These are phyloP conservation scores for Dictyostelium capitatum DNA, from an alignment of 78 protist genomes.

Conservation along the genomic window DNA sequence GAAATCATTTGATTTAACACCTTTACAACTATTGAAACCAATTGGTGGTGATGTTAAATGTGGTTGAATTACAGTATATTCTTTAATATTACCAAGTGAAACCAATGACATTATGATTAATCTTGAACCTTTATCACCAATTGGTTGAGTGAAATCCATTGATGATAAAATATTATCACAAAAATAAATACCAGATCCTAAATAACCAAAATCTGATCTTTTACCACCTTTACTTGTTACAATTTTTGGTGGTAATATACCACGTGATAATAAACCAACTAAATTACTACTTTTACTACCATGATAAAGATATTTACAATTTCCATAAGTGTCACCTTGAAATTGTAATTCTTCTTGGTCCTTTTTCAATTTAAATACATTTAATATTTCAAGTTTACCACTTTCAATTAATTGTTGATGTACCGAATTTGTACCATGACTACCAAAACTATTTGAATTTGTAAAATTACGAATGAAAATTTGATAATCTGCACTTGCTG, in stretches of 20 bases:
- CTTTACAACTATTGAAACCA: slow-evolving; percentile 32
- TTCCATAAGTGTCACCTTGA: slow-evolving; percentile 12
- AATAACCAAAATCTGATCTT: slow-evolving; percentile 60
- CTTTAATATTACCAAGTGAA: slow-evolving; percentile 22
- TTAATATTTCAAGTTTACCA: background rate
- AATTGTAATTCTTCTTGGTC: background rate
- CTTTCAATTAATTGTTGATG: background rate
- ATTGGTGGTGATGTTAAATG: slow-evolving; percentile 10
- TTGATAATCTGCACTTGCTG: background rate
- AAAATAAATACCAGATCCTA: slow-evolving; percentile 60
- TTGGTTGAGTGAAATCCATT: background rate
- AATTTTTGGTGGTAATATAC: slow-evolving; percentile 24
- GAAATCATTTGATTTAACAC: slow-evolving; percentile 20
- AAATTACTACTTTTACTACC: slow-evolving; percentile 33
- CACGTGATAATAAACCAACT: slow-evolving; percentile 37
- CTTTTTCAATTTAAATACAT: slow-evolving; percentile 9
- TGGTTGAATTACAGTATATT: background rate
- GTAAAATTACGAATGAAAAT: background rate
- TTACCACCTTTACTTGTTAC: slow-evolving; percentile 3
- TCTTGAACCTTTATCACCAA: background rate
- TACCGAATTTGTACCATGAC: background rate
- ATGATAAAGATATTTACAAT: slow-evolving; percentile 42
- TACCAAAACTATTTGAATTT: background rate
- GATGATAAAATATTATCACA: background rate
- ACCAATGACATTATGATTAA: slow-evolving; percentile 8